Evolutionary conservation across 192 early-diverging fungal species (phyloP), one percentile per base, ranked within the genome.

Genomic region (Coemansia sp.): DNA sequence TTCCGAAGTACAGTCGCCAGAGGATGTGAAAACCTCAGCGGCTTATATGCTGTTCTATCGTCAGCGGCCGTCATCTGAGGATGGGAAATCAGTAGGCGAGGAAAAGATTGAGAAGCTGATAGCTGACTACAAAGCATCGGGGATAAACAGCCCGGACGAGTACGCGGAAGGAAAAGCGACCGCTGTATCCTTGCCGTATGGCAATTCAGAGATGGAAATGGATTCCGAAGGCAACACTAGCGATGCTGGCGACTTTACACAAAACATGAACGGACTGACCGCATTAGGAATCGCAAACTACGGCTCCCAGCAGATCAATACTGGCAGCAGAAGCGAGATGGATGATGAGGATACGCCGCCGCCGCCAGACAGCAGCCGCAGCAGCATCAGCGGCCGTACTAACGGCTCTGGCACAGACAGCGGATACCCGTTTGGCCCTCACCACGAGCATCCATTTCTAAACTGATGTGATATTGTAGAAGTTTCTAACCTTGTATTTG

Each of bases 11-110:
- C 20, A 21, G 4, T 59, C 49, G 8, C 35, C 65, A 8, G 72
- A 75, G 7, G 53, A 57, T 23, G 52, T 77, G 15, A 77, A 75
- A 59, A 72, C 70, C 2, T 12, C 63, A 0, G 74, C 81, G 15
- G 81, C 84, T 0, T 85, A 85, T 58, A 74, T 85, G 64, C 59
- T 85, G 48, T 85, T 78, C 66, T 85, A 85, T 43, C 71, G 65
- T 7, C 61, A 61, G 26, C 61, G 70, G 20, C 23, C 66, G 21
- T 20, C 63, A 13, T 7, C 58, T 34, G 31, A n/a, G 4, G 3
- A 65, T 16, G 57, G 28, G 30, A 55, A 33, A 7, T 28, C 35
- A 4, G 28, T 56, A 8, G 64, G 62, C 15, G 65, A 58, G 5
- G 61, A 30, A 2, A 74, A 74, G 46, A 74, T 79, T 58, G 55